phyloP scores from a whole-genome alignment of 306 rosid species.

The Cucurbita argyrosperma region DNA sequence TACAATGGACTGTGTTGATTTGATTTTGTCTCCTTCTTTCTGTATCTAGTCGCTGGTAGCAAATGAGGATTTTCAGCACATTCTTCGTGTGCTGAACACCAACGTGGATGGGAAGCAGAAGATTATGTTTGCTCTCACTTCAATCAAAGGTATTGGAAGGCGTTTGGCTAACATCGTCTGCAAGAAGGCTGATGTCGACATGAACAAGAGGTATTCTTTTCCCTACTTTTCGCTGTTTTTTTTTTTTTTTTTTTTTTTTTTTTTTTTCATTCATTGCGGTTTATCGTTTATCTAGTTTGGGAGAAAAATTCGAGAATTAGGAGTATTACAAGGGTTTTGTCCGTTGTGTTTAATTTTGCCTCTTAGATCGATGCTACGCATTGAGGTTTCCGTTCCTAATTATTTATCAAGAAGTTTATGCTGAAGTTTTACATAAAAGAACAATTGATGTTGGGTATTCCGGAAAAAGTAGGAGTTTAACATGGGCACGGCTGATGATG shows the following conservation, averaged over 20 bases:
- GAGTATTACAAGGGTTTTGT: not conserved
- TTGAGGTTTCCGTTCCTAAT: not conserved
- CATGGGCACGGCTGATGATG: not conserved
- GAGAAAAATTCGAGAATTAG: not conserved
- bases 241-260: too few relatives aligned
- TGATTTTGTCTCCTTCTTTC: not conserved
- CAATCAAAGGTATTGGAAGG: constrained; percentile 17
- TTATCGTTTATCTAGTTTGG: not conserved
- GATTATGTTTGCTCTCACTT: constrained; percentile 14
- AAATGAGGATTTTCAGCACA: constrained; percentile 14
- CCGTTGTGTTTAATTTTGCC: not conserved
- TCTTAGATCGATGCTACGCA: not conserved
- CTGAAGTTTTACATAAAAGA: not conserved
- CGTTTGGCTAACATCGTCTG: constrained; percentile 14
- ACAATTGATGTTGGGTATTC: not conserved
- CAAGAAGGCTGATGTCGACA: constrained; percentile 16
- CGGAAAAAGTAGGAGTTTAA: not conserved
- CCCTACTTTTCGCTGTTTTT: not conserved
- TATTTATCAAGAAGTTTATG: not conserved
- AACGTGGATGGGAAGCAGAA: constrained; percentile 18
- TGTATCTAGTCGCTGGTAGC: constrained; percentile 10
- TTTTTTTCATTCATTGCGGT: not conserved
- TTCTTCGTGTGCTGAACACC: constrained; percentile 11
- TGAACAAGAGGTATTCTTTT: constrained; percentile 11
- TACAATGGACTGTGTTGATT: not conserved